phyloP scores from a whole-genome alignment of 768 basidiomycete species.

The Mycena indigotica region DNA sequence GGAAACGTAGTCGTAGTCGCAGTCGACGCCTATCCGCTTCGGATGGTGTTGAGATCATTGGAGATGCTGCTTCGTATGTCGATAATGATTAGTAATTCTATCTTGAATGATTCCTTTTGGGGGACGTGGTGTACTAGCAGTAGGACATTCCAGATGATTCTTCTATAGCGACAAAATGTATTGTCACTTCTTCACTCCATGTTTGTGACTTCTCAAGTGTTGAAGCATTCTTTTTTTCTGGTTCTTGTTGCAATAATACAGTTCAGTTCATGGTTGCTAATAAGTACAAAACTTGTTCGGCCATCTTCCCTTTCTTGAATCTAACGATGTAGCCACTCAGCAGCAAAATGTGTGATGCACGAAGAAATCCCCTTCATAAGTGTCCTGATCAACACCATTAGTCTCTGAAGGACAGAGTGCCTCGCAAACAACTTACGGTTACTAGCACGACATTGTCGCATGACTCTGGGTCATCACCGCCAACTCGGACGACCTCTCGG shows the following conservation, averaged over 20 bases:
- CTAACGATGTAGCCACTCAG: too few species aligned
- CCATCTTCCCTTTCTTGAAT: background rate
- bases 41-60: conserved; percentile 28
- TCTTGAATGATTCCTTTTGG: background rate
- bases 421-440: background rate
- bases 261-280: too few species aligned
- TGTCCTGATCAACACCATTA: background rate
- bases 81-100: conserved; percentile 2
- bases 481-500: background rate
- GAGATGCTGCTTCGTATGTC: conserved; percentile 23
- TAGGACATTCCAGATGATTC: too few species aligned
- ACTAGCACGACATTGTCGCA: background rate
- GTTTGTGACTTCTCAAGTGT: too few species aligned
- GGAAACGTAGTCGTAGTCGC: conserved; percentile 31
- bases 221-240: too few species aligned
- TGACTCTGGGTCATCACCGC: too few species aligned
- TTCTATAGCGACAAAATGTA: too few species aligned
- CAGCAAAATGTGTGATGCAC: background rate
- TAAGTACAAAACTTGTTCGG: too few species aligned
- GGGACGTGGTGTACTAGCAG: too few species aligned
- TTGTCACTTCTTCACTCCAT: too few species aligned
- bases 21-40: conserved; percentile 22
- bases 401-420: background rate
- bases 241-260: too few species aligned
- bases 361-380: background rate